These are phyloP conservation scores for Paramecium sonneborni DNA, from an alignment of 73 alveolate genomes.

Conservation along the genomic window DNA sequence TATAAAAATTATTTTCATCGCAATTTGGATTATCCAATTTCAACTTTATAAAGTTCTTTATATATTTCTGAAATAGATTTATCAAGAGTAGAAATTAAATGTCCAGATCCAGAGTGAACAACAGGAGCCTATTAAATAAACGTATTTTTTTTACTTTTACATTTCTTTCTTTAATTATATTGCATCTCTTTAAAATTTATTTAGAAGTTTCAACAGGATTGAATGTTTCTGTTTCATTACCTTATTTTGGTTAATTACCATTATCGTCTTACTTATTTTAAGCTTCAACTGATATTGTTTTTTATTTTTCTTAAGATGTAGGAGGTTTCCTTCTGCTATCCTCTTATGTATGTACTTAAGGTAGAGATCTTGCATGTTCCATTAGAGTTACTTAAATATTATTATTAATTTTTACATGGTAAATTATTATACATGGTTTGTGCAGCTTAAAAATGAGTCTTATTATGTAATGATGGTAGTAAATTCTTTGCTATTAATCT, in stretches of 20 bases:
- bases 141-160: neutral
- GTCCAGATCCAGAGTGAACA: slow-evolving; percentile 42
- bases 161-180: slow-evolving; percentile 55
- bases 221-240: slow-evolving; percentile 59
- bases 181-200: slow-evolving; percentile 56
- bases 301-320: neutral
- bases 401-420: slow-evolving; percentile 39
- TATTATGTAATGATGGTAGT: slow-evolving; percentile 60
- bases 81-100: slow-evolving; percentile 47
- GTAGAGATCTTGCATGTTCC: slow-evolving; percentile 3
- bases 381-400: neutral
- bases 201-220: slow-evolving; percentile 68
- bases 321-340: slow-evolving; percentile 22
- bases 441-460: slow-evolving; percentile 64
- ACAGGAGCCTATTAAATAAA: neutral
- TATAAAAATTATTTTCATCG: neutral
- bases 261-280: neutral
- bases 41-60: neutral
- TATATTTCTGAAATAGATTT: slow-evolving; percentile 57
- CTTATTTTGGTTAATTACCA: neutral
- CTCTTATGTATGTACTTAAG: slow-evolving; percentile 1
- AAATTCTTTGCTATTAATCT: slow-evolving; percentile 57
- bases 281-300: neutral
- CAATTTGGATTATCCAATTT: no score
- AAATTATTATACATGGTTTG: slow-evolving; percentile 45